Base-by-base conservation (phyloP, 495 filamentous ascomycete genomes). In the Hypoxylon lienhwacheense region DNA sequence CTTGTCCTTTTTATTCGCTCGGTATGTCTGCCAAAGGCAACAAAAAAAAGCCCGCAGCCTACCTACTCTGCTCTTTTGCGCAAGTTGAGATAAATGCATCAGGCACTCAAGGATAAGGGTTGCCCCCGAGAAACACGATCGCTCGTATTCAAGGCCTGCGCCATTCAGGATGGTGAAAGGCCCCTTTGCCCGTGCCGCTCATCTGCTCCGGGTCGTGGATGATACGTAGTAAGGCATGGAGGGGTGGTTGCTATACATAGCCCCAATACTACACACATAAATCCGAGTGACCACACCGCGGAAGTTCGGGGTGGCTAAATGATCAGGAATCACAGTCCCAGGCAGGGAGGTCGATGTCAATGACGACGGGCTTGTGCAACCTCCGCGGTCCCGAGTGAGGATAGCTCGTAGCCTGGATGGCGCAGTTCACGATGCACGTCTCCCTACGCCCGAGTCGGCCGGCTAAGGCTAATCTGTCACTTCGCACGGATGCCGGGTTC, bases 401-500 rank as follows among this genome's bases (percentile, higher is more conserved):
- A 73, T 81, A 87, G 59, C 78, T 85, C 2, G 73, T 82, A 7
- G 82, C 79, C 74, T 86, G 75, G 53, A 91, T 84, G 12, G 87
- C 82, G 24, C 86, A 85, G 70, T 91, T 92, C 59, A 91, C 77
- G 42, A 93, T 71, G 63, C 84, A 89, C 6, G 87, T 91, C 71
- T 91, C 89, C 47, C 68, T 76, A 59, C 85, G 77, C 26, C 75
- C 77, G 49, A 71, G 57, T 29, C 71, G 55, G 6, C 74, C 76
- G 12, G 53, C 51, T 31, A 77, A 64, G 42, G 71, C 72, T 49
- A 64, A 66, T 32, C 70, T 48, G 61, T 79, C 70, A 48, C 68
- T 74, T 31, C 72, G 66, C 2, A 24, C 51, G 44, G 63, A 56
- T n/a, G 58, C 59, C 44, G 74, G 67, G 12, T 65, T 28, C 4